Evolutionary conservation across 73 alveolate species (phyloP), one percentile per base, ranked within the genome.

Genomic region (Stentor roeselii): DNA sequence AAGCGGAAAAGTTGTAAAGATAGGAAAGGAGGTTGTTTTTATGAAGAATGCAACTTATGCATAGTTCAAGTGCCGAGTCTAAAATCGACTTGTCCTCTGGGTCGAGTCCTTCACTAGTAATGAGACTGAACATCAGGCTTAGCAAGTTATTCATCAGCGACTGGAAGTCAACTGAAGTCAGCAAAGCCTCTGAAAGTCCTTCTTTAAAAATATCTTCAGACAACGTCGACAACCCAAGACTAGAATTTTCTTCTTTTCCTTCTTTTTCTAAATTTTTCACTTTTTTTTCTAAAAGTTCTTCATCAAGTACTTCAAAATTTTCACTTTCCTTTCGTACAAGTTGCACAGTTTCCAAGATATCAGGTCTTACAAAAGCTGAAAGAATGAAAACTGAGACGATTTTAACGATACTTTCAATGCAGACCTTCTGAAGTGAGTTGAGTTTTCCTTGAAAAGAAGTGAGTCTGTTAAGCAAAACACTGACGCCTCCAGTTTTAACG

Each of bases 21-120:
- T 27, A 14, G 38, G 32, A n/a, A 27, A 76, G 14, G 21, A 76
- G 60, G 36, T 76, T 32, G 2, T 37, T 37, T 39, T 39, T 41
- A n/a, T 76, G 74, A 67, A 86, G 78, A 82, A 4, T 59, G 39
- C 82, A 88, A 61, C 35, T 83, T 59, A 21, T 60, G 84, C 39
- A 86, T 86, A 75, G 75, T 67, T 31, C 67, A 15, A 88, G 36
- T 50, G 92, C 84, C 37, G 60, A 86, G 36, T 88, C 94, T 40
- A 88, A 82, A 39, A 88, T 86, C 1, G 30, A 60, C 86, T 89
- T 88, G 38, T 88, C 94, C 39, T 88, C 94, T 4, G 82, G 75
- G 37, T 88, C 94, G 38, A 86, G 74, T 41, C 86, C 94, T 36
- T 59, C 61, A 27, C 75, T 61, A 6, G 41, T 35, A 34, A 78